Evolutionary conservation across 805 yeast genomes (phyloP).

Genomic region (Candida easanensis): DNA sequence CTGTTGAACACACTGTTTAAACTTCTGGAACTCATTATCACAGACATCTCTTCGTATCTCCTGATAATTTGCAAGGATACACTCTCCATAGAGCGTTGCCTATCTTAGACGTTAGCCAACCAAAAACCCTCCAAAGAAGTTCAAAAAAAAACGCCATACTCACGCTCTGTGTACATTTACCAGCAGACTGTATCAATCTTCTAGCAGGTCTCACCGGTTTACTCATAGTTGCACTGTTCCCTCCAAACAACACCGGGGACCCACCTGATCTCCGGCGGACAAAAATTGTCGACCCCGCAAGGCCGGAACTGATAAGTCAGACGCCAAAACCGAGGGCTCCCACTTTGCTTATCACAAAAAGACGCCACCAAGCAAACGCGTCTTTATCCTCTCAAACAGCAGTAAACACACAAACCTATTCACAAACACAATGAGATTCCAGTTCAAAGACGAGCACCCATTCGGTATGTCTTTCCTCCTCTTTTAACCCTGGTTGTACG

Average conservation of each 20-base stretch:
- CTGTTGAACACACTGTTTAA: conserved; percentile 14
- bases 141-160: not conserved
- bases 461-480: conserved; percentile 56
- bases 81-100: conserved; percentile 16
- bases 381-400: not conserved
- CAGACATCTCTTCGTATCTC: conserved; percentile 13
- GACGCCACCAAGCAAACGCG: not conserved
- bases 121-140: not conserved
- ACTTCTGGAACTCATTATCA: conserved; percentile 11
- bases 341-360: not conserved
- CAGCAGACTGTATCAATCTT: conserved; percentile 10
- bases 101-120: not conserved
- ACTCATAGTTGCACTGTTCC: not conserved
- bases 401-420: not conserved
- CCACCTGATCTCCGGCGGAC: no score
- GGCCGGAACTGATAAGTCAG: no score
- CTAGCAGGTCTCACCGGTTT: conserved; percentile 7
- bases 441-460: conserved; percentile 93
- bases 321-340: no score
- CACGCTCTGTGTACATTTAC: conserved; percentile 12
- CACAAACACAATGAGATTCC: conserved; percentile 65
- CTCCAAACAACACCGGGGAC: not conserved
- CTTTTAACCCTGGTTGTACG: not conserved
- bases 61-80: conserved; percentile 14
- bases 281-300: no score